Conservation (phyloP, 208 protist species). For the Acanthamoeba triangularis region DNA sequence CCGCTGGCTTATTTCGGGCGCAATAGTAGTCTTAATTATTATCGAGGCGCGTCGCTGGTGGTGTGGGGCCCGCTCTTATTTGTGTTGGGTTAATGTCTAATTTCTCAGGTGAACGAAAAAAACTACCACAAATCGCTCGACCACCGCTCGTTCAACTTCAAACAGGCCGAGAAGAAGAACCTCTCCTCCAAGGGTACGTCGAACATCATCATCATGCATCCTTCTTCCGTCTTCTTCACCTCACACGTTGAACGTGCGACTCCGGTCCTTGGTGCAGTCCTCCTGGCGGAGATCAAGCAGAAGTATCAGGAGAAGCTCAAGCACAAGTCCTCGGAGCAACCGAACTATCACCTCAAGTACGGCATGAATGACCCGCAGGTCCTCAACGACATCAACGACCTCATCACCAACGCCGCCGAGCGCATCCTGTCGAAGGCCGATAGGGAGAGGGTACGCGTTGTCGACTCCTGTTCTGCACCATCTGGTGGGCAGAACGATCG, state of each 20-base stretch:
- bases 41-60: neutral
- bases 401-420: slow-evolving; percentile 76
- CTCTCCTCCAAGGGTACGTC: slow-evolving; percentile 83
- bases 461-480: neutral
- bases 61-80: neutral
- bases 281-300: slow-evolving; percentile 84
- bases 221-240: neutral
- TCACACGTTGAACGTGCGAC: neutral
- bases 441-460: slow-evolving; percentile 38
- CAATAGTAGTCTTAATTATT: neutral
- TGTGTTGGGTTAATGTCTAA: neutral
- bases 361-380: slow-evolving; percentile 76
- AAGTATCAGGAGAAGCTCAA: slow-evolving; percentile 81
- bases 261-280: neutral
- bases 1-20: neutral
- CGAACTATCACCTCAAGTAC: slow-evolving; percentile 76
- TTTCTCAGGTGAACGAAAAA: slow-evolving; percentile 84
- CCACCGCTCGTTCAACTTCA: slow-evolving; percentile 89
- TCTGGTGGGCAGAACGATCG: neutral
- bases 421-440: slow-evolving; percentile 54
- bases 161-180: slow-evolving; percentile 90
- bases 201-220: slow-evolving; percentile 25
- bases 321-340: slow-evolving; percentile 22
- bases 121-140: slow-evolving; percentile 91
- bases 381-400: slow-evolving; percentile 73